phyloP scores from a whole-genome alignment of 2,329 filamentous ascomycete genomes.

The Zasmidium cellare region DNA sequence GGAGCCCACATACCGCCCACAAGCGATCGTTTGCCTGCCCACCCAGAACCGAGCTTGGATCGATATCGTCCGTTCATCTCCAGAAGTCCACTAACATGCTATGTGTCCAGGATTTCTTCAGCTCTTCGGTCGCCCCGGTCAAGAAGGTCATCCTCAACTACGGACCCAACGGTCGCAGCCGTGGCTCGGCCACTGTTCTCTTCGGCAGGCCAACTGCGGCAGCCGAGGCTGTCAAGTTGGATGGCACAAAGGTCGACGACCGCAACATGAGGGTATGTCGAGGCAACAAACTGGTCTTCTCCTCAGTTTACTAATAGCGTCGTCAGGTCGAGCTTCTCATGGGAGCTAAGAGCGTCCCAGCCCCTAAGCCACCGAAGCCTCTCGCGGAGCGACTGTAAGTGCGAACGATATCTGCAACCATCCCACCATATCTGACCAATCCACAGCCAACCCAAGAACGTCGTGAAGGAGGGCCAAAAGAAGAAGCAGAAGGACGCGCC shows the following conservation, averaged over 20 bases:
- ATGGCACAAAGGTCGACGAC: conserved; percentile 87
- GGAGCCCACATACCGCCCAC: not conserved
- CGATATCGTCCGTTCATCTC: not conserved
- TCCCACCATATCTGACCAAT: conserved; percentile 19
- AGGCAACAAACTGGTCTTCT: not conserved
- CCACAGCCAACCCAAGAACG: conserved; percentile 35
- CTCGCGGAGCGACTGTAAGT: conserved; percentile 83
- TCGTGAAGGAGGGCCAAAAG: conserved; percentile 44
- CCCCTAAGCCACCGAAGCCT: conserved; percentile 67
- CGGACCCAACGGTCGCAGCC: conserved; percentile 86
- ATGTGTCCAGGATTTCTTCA: conserved; percentile 88
- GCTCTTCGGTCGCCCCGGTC: conserved; percentile 81
- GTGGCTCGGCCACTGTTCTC: conserved; percentile 85
- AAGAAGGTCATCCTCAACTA: conserved; percentile 91
- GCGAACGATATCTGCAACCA: not conserved
- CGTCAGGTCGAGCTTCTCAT: conserved; percentile 87
- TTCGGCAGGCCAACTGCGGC: conserved; percentile 82
- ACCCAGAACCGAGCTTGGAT: not conserved
- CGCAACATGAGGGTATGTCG: conserved; percentile 81
- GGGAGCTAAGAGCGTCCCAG: conserved; percentile 61
- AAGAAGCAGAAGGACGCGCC: conserved; percentile 34
- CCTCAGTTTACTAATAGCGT: not conserved
- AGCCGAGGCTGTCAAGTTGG: conserved; percentile 79
- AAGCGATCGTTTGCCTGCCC: too few species aligned
- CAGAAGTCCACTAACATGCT: conserved; percentile 60